Base-by-base conservation (phyloP, 1,284 basidiomycete species). In the Stereum hirsutum region DNA sequence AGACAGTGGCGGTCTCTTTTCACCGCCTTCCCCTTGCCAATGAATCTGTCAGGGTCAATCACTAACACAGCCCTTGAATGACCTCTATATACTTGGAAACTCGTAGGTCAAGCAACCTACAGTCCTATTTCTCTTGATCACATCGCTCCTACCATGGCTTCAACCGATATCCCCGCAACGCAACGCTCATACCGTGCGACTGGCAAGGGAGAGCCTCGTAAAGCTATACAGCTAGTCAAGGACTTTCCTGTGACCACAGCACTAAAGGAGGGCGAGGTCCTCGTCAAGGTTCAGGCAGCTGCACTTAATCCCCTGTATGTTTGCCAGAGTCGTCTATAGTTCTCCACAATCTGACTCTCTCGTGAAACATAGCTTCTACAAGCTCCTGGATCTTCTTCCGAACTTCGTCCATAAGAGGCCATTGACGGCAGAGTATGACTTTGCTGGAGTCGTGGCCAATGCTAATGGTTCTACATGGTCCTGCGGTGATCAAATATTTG, bases 251-350 rank as follows among this genome's bases (percentile, higher is more conserved):
- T 80, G 4, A 65, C 74, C 2, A 58, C 61, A 10, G 59, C 67
- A 26, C 60, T 74, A 20, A 51, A 52, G 24, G 54, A 60, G 34
- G 73, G 69, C 20, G 63, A 79, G 45, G 70, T 82, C 5, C 67
- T 83, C 8, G 68, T 86, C 45, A 74, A 74, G 52, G 66, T 85
- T 6, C 65, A 72, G 33, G 77, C 81, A 2, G 79, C 70, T 0
- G 79, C 79, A 1, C 61, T 86, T 31, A 88, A 87, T 54, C 83
- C 82, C 0, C 65, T 78, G 72, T 83, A 61, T 52, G 70, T 60
- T 23, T 47, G 17, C 5, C 12, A 31, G 28, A 11, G 28, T 5
- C 4, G 28, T 20, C 20, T 19, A 8, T 27, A 12, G 24, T 20
- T 47, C 8, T 10, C 33, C 7, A 38, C 41, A 25, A 37, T 34